Evolutionary conservation across 192 early-diverging fungal genomes (phyloP), one percentile per base, ranked within the genome.

Genomic region (Coemansia sp.): DNA sequence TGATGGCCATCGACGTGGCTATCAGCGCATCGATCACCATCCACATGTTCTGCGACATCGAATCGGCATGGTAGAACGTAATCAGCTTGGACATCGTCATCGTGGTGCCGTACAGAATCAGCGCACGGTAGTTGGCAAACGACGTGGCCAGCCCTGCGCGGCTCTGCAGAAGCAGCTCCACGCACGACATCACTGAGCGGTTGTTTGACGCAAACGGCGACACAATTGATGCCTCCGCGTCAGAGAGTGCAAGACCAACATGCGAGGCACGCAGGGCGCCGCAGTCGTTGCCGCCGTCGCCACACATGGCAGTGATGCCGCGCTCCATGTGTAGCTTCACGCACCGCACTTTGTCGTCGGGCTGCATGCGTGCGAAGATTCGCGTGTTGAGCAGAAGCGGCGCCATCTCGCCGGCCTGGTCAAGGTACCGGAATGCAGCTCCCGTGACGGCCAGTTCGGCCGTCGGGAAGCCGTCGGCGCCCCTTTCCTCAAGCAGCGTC

Each of bases 241-340:
- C 90, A 42, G 90, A 91, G 36, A 94, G 77, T 5, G 92, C 92
- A 39, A 94, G 73, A 47, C 92, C 92, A 52, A 87, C 91, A 59
- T 94, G 92, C 11, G 91, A 86, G 10, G 91, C 90, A 54, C 91
- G 89, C 57, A 94, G 77, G n/a, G 92, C 91, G 32, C 90, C 90
- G 63, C 89, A 90, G 71, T 94, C 92, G 68, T 94, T 94, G 45
- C 90, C 91, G 70, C 92, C 92, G 62, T 94, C 92, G 55, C 92
- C 92, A 74, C 90, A 90, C 92, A 94, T 94, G 42, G 88, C 90
- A 10, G 90, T 89, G 61, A 93, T 88, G 15, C 83, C 87, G 37
- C 82, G 84, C 64, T 88, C 88, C 90, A 93, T 92, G 62, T 92
- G 91, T 22, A 88, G 75, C 59, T 88, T 78, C 55, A 92, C 87